A percentile compares a stretch with the other conserved stretches of the same genome.
Evolutionary conservation across 202 grass and related monocot species (phyloP).

Genomic region (Carex arenaria): DNA sequence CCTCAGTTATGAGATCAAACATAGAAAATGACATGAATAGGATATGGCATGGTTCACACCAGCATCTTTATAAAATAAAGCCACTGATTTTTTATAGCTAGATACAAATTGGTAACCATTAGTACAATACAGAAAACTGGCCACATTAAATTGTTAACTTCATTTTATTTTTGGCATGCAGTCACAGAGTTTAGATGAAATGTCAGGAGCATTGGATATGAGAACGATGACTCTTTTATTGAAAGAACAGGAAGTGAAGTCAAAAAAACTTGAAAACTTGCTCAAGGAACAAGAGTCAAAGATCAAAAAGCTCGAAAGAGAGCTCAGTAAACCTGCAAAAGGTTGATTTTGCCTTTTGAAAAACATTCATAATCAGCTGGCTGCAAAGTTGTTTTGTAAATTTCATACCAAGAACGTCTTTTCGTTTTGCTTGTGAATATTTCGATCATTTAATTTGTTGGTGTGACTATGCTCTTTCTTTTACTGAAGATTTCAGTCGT

Average conservation of each 20-base stretch:
- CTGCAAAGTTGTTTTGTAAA: not conserved
- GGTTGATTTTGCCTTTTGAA: not conserved
- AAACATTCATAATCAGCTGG: slow-evolving; percentile 12
- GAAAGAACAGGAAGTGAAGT: slow-evolving; percentile 88
- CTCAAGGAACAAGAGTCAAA: slow-evolving; percentile 61
- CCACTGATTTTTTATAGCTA: not conserved
- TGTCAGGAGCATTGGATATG: slow-evolving; percentile 71
- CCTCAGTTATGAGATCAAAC: not conserved
- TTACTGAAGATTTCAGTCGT: not conserved
- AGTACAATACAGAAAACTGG: not conserved
- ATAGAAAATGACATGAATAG: not conserved
- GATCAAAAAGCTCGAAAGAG: slow-evolving; percentile 64
- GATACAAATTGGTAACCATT: not conserved
- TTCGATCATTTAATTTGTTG: not conserved
- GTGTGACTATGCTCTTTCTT: not conserved
- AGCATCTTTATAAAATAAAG: not conserved
- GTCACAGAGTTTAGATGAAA: slow-evolving; percentile 62
- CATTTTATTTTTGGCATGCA: slow-evolving; percentile 28
- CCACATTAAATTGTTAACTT: slow-evolving; percentile 20
- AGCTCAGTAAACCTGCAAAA: slow-evolving; percentile 36
- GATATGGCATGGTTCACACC: not conserved
- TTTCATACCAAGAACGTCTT: not conserved
- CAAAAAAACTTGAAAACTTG: slow-evolving; percentile 54
- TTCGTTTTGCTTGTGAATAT: not conserved
- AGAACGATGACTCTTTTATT: slow-evolving; percentile 51